Base-by-base conservation (phyloP, 352 stramenopile species). In the Pythium guiyangense region DNA sequence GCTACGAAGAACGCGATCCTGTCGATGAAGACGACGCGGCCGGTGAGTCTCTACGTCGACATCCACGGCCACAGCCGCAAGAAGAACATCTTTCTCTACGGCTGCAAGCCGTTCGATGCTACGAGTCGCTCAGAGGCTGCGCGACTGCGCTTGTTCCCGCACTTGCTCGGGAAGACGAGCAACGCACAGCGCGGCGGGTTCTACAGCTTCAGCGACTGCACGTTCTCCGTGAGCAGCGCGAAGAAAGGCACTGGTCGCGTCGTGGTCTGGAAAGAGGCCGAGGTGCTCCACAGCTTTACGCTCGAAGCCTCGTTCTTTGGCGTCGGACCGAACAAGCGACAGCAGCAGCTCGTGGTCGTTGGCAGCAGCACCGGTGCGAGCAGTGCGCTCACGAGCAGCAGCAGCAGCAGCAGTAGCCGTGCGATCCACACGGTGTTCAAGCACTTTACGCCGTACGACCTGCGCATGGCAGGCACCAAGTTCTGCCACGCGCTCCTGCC, bases 31-130 rank as follows among this genome's bases (percentile, higher is more conserved):
- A 69, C 78, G 11, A 71, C 64, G 15, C 64, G 84, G 4, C 49
- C 60, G 6, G 70, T 96, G 22, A 72, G 70, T 52, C 52, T 97
- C 9, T 97, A 85, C 66, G 92, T 84, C 44, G 90, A 97, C 45
- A 72, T 97, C 34, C 90, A 97, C 59, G 90, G 87, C 26, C 90
- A 97, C 63, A 94, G 79, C 40, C 74, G 80, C 53, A 90, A 90
- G 66, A 87, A 88, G 45, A 96, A 95, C 60, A 78, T 93, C n/a
- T 97, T 97, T 60, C 46, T 94, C 9, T 97, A 97, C 44, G 82
- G 79, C 1, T 92, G 82, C 47, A 54, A 69, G 18, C 79, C 79
- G 6, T 86, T 75, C 43, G 64, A 80, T 10, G 39, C 68, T 12
- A 52, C 31, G 3, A 76, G 68, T 4, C 66, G 74, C 29, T 57